Conservation (phyloP, 768 basidiomycete species). For the Udeniomyces megalosporus region DNA sequence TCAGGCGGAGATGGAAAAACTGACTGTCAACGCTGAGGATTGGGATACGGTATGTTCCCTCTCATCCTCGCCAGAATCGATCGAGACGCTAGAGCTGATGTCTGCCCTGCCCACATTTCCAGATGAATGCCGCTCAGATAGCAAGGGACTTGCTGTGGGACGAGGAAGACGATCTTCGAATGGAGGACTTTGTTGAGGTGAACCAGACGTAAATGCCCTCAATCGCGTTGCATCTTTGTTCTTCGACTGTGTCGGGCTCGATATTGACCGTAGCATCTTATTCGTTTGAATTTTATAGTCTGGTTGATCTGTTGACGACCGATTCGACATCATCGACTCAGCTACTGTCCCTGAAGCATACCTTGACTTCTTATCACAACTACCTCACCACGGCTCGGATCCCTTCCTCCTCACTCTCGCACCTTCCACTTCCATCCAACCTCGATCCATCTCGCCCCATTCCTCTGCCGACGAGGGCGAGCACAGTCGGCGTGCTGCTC, state of each 20-base stretch:
- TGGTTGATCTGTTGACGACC: conserved; percentile 73
- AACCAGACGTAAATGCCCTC: conserved; percentile 64
- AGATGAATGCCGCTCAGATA: conserved; percentile 71
- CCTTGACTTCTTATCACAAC: conserved; percentile 74
- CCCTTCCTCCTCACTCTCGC: conserved; percentile 64
- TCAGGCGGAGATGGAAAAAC: conserved; percentile 49
- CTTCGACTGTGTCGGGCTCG: too few relatives aligned
- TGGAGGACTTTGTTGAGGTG: conserved; percentile 65
- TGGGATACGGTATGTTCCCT: conserved; percentile 38
- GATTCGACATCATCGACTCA: conserved; percentile 39
- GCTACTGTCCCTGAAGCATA: conserved; percentile 45
- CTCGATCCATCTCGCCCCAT: conserved; percentile 64
- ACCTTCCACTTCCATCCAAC: conserved; percentile 60
- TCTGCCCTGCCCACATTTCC: too few relatives aligned
- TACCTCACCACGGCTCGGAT: conserved; percentile 65
- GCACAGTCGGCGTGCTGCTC: conserved; percentile 59
- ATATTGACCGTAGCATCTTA: neutral
- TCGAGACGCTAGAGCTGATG: too few relatives aligned
- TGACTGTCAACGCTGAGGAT: conserved; percentile 82
- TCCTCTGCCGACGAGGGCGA: conserved; percentile 64
- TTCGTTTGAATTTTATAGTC: conserved; percentile 33
- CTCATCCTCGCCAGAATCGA: conserved; percentile 24
- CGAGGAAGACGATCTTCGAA: conserved; percentile 52
- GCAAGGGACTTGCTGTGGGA: conserved; percentile 88
- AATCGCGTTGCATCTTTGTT: neutral